Conservation (phyloP, 225 moss, liverwort and hornwort genomes). For the Bryum argenteum region DNA sequence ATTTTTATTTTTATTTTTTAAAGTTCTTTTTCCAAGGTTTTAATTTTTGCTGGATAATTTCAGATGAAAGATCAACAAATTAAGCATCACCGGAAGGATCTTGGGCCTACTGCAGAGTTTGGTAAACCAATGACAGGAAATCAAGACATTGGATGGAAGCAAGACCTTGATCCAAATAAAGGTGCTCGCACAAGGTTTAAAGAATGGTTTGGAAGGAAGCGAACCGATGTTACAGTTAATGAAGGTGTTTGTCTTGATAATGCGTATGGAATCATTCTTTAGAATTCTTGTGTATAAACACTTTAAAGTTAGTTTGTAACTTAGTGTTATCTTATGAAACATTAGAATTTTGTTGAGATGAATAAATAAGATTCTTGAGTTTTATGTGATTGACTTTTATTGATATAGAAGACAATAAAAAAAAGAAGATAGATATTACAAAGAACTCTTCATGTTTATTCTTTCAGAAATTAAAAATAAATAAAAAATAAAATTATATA, state of each 20-base stretch:
- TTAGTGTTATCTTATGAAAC: no score
- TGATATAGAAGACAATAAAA: no score
- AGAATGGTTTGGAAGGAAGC: conserved; percentile 53
- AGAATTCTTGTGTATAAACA: no score
- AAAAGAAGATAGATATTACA: no score
- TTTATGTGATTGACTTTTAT: no score
- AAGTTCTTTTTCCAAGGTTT: background rate
- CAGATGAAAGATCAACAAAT: conserved; percentile 27
- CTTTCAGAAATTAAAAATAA: no score
- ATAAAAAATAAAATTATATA: no score
- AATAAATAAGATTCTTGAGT: no score
- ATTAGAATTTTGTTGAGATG: no score
- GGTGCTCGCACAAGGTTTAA: conserved; percentile 26
- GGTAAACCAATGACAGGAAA: conserved; percentile 50
- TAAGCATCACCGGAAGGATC: conserved; percentile 43
- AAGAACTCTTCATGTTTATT: no score
- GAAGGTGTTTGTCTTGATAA: conserved; percentile 57
- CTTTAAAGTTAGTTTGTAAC: background rate
- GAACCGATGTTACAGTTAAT: conserved; percentile 49
- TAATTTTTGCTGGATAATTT: background rate
- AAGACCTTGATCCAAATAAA: conserved; percentile 37
- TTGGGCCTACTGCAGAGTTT: conserved; percentile 45
- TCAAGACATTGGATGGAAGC: conserved; percentile 61
- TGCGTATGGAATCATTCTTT: conserved; percentile 58
- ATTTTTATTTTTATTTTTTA: background rate